Base-by-base conservation (phyloP, 2,329 filamentous ascomycete species). In the Stachybotrys chartarum region DNA sequence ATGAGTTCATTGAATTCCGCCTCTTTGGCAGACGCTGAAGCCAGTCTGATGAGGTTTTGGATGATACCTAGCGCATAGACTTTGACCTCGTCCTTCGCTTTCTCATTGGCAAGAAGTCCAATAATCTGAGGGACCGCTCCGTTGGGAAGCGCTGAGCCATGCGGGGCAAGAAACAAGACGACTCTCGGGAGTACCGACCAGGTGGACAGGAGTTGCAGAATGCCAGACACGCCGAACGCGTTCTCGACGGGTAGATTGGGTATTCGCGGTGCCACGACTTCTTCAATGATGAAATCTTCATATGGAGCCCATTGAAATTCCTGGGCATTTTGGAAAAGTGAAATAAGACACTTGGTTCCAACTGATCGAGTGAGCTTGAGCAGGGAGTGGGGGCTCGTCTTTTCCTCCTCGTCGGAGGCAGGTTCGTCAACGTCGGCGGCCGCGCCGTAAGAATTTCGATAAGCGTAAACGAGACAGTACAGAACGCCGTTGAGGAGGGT, bases 11-110 rank as follows among this genome's bases (percentile, higher is more conserved):
- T 83, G 61, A 77, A 81, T 56, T 85, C 79, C 1, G 78, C 79
- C 57, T 84, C 78, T 12, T 72, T 65, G 6, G 80, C 76, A 8
- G 82, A 76, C 1, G 80, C 78, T 54, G 77, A 74, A 2, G 84
- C 80, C 51, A 87, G 73, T 54, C 78, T 78, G 39, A 91, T 79
- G 39, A 93, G 75, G 55, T 85, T 87, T 48, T 82, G 80, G 49
- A 99, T 70, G 47, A 97, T 86, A 11, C 84, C 80, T 32, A 99
- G 76, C 1, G 92, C 83, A 67, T 90, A 96, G 1, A 88, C 73
- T 66, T 92, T 94, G 55, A 99, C 92, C 55, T 91, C 87, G 58
- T 93, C 89, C 68, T 94, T 94, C 0, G 89, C 84, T 54, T 88
- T 93, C 50, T 82, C 78, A 6, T 88, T 78, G 5, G 79, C 78